Percentiles rank a stretch among this genome's conserved stretches.
phyloP scores from a whole-genome alignment of 176 grass and related monocot genomes.

The Musa beccarii region DNA sequence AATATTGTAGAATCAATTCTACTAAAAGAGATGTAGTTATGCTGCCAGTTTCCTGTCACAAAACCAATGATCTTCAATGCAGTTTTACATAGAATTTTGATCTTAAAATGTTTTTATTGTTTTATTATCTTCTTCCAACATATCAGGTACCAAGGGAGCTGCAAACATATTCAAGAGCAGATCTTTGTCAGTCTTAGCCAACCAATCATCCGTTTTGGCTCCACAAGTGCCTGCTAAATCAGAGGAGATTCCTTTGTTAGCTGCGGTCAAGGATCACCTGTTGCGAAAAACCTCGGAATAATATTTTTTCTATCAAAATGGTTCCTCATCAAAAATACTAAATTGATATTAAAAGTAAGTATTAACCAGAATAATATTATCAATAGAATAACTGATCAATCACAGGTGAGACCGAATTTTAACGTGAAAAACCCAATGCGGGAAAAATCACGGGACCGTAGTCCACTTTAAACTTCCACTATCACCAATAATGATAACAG shows the following conservation, averaged over 20 bases:
- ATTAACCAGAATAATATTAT: too few species aligned
- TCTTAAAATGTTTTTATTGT: not conserved
- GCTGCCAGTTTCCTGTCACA: not conserved
- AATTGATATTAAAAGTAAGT: too few species aligned
- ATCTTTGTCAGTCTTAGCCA: not conserved
- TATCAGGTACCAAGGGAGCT: not conserved
- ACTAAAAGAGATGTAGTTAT: not conserved
- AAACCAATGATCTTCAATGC: not conserved
- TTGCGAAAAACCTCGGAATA: too few species aligned
- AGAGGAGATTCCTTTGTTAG: not conserved
- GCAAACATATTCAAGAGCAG: not conserved
- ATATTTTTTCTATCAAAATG: too few species aligned
- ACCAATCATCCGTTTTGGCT: not conserved
- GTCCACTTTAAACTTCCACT: too few species aligned
- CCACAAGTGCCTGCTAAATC: not conserved
- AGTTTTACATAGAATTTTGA: not conserved
- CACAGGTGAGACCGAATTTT: too few species aligned
- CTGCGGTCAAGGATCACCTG: constrained; percentile 1
- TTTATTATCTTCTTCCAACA: not conserved
- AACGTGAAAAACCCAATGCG: too few species aligned
- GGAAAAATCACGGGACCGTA: too few species aligned
- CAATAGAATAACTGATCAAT: too few species aligned
- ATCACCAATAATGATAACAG: too few species aligned
- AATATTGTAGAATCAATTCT: not conserved
- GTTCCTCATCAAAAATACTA: too few species aligned